Evolutionary conservation across 2,329 filamentous ascomycete species (phyloP), one percentile per base, ranked within the genome.

Genomic region (Aquanectria penicillioides): DNA sequence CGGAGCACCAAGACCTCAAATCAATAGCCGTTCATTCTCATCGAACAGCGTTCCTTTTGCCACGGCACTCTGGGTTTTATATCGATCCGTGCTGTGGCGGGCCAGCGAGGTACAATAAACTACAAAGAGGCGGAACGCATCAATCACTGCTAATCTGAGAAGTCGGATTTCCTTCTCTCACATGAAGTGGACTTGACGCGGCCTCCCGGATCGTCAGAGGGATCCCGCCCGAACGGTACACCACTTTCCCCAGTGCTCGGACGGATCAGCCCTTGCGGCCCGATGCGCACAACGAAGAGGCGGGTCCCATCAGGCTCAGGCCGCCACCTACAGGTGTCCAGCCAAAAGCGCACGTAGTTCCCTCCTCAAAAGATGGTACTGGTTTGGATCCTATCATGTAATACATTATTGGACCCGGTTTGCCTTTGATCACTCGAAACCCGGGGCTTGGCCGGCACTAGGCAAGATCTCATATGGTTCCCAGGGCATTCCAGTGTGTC

Each of bases 241-340:
- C 47, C 55, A 58, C 56, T 60, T 66, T 59, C 61, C 63, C 63
- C 62, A 59, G 60, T 37, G 50, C 56, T 65, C 52, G 51, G 63
- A 60, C 67, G 63, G 67, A 64, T 67, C 61, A 69, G 59, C 65
- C 67, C 65, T 69, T 69, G 67, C 67, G 67, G 67, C 67, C 67
- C 67, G 67, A 69, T 64, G 67, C 67, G 67, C 67, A 65, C 55
- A 57, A 63, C 48, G 51, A 62, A 63, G 58, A 57, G 62, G 66
- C 66, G 62, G 59, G 63, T 58, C 66, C 64, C 62, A 60, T 64
- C 46, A 44, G 44, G 59, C 56, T 57, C 60, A 62, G 60, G 62
- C 57, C 55, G 65, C 60, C 65, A 60, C 48, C 57, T 52, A 51
- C 57, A 53, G 59, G 50, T 40, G 50, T 43, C 29, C 51, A 41